phyloP scores from a whole-genome alignment of 768 basidiomycete genomes.

The Sarcomyxa edulis region DNA sequence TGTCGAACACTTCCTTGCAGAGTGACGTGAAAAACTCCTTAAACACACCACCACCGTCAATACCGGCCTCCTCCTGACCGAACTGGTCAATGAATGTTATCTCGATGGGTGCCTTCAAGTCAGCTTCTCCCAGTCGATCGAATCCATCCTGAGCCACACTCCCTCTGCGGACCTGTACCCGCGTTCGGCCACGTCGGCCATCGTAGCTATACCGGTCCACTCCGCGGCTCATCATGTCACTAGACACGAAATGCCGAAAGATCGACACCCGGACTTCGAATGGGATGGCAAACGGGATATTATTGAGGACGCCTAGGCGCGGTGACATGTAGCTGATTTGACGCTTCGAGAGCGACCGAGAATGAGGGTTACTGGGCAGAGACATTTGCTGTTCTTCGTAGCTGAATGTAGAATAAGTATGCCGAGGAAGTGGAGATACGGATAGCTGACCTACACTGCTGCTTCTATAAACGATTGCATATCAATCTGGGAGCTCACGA shows the following conservation, averaged over 20 bases:
- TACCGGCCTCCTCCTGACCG: constrained; percentile 81
- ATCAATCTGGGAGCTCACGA: constrained; percentile 47
- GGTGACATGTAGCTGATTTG: constrained; percentile 76
- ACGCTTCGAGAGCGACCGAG: constrained; percentile 48
- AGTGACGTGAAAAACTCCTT: constrained; percentile 96
- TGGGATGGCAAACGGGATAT: constrained; percentile 93
- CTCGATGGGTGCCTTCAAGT: constrained; percentile 77
- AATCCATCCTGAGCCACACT: constrained; percentile 90
- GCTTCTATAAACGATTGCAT: constrained; percentile 75
- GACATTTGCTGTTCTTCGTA: constrained; percentile 60
- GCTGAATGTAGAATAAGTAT: constrained; percentile 26
- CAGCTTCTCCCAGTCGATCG: constrained; percentile 69
- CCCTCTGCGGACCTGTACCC: constrained; percentile 62
- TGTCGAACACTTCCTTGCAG: constrained; percentile 92
- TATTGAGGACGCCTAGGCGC: constrained; percentile 85
- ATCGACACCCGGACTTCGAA: constrained; percentile 89
- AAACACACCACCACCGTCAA: constrained; percentile 96
- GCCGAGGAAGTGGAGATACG: background rate
- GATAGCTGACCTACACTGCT: constrained; percentile 56
- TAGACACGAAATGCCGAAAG: constrained; percentile 77
- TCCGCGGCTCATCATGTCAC: constrained; percentile 38
- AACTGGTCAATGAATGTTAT: constrained; percentile 94
- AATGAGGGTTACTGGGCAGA: constrained; percentile 9
- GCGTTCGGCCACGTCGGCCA: constrained; percentile 18
- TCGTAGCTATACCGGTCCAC: constrained; percentile 8